Base-by-base conservation (phyloP, 2,329 filamentous ascomycete genomes). In the Coniella lustricola region DNA sequence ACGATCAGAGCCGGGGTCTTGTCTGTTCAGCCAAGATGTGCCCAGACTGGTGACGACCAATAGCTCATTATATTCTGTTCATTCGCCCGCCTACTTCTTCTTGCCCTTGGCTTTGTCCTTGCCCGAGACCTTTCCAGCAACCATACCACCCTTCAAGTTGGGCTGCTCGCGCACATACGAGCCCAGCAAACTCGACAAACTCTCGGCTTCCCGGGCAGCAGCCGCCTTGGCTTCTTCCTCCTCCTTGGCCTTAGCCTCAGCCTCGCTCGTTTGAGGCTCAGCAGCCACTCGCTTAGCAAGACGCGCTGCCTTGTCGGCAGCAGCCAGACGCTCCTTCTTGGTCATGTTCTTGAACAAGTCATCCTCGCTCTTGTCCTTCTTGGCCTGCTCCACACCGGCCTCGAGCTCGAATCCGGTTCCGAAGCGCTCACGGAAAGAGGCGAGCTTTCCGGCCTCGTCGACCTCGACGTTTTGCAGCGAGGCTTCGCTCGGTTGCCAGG, bases 371-470 rank as follows among this genome's bases (percentile, higher is more conserved):
- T 17, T 52, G 20, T 40, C 49, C 17, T 41, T 54, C 0, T 44
- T 52, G 29, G 49, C 57, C 22, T 60, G 65, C 33, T 56, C 55
- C 17, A 57, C 57, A 29, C 59, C 68, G 9, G 64, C 55, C 8
- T 57, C 70, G 20, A 79, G 73, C 70, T 98, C 93, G 75, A 87
- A 98, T 10, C 81, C 82, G 51, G 85, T 75, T 21, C 93, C 93
- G 72, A 90, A 98, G 49, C 86, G 79, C 53, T 77, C 78, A 60
- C 93, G 78, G 73, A 98, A 98, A 48, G 87, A 86, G 45, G 84
- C 86, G 61, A 98, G 70, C 62, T 86, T 81, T 16, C 93, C 93
- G 3, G 93, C 91, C 76, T 97, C 93, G 66, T 98, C 93, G 55
- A 94, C 82, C 71, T 98, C 93, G 50, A 96, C 77, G 65, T 93